phyloP scores from a whole-genome alignment of 306 rosid genomes.

The Quercus rubra region DNA sequence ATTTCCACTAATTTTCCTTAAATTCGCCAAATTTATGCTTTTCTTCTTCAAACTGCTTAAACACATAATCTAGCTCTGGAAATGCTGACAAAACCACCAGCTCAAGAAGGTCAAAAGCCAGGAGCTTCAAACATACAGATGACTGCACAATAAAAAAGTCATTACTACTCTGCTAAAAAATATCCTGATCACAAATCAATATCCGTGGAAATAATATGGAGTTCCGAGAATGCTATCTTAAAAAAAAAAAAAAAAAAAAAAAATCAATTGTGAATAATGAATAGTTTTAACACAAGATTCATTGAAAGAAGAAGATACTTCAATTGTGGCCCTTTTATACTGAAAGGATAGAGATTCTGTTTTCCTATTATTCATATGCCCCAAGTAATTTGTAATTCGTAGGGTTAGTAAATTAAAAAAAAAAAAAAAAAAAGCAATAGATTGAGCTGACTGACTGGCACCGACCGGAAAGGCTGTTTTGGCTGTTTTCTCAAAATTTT shows the following conservation, averaged over 20 bases:
- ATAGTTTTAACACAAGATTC: background rate
- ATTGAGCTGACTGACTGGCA: too few species aligned
- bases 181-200: background rate
- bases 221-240: background rate
- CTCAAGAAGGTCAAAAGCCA: constrained; percentile 82
- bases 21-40: constrained; percentile 69
- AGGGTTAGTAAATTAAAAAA: too few species aligned
- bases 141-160: constrained; percentile 53
- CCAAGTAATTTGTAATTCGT: too few species aligned
- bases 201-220: background rate
- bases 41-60: constrained; percentile 78
- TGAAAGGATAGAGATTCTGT: background rate
- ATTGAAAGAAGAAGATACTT: background rate
- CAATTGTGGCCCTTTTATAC: background rate
- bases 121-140: constrained; percentile 78
- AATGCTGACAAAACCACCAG: constrained; percentile 65
- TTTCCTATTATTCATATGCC: background rate
- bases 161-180: background rate
- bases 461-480: too few species aligned
- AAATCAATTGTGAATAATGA: too few species aligned
- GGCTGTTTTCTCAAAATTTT: too few species aligned
- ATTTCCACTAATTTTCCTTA: background rate
- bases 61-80: constrained; percentile 67
- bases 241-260: too few species aligned
- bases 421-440: too few species aligned